These are phyloP conservation scores for Picea glauca DNA, from an alignment of 75 land plant genomes.

Conservation along the genomic window DNA sequence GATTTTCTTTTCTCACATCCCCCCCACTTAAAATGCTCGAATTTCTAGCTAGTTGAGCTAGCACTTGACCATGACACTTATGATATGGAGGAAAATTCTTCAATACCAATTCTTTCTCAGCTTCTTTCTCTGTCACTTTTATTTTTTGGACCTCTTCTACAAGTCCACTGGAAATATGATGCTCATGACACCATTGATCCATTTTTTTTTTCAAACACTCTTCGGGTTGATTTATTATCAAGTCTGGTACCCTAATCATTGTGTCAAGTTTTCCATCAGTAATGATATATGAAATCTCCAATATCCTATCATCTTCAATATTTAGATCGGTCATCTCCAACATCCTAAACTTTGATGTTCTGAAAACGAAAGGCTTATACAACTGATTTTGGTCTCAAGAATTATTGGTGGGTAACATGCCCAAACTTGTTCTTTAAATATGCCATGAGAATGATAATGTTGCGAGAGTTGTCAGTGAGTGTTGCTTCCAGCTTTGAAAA, in stretches of 20 bases:
- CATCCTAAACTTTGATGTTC: too few relatives aligned
- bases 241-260: slow-evolving; percentile 81
- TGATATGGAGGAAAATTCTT: slow-evolving; percentile 12
- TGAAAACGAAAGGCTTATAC: too few relatives aligned
- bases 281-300: slow-evolving; percentile 94
- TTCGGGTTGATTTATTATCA: slow-evolving; percentile 73
- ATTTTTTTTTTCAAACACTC: slow-evolving; percentile 66
- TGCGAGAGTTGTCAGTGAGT: too few relatives aligned
- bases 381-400: too few relatives aligned
- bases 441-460: too few relatives aligned
- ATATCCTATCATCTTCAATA: slow-evolving; percentile 74
- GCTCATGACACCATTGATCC: slow-evolving; percentile 89
- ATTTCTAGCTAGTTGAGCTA: slow-evolving; percentile 76
- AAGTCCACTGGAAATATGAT: slow-evolving; percentile 84
- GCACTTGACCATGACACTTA: slow-evolving; percentile 29
- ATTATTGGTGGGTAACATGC: too few relatives aligned
- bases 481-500: too few relatives aligned
- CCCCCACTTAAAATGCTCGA: too few relatives aligned
- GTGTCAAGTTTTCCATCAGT: slow-evolving; percentile 79
- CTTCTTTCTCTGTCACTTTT: slow-evolving; percentile 60
- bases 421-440: too few relatives aligned
- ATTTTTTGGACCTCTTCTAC: slow-evolving; percentile 71
- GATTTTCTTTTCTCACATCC: too few relatives aligned
- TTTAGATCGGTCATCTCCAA: slow-evolving; percentile 49
- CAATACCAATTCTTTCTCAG: slow-evolving; percentile 77